A percentile compares a stretch with the other conserved stretches of the same genome.
Conservation (phyloP, 164 flowering plant genomes). For the Taxillus chinensis region DNA sequence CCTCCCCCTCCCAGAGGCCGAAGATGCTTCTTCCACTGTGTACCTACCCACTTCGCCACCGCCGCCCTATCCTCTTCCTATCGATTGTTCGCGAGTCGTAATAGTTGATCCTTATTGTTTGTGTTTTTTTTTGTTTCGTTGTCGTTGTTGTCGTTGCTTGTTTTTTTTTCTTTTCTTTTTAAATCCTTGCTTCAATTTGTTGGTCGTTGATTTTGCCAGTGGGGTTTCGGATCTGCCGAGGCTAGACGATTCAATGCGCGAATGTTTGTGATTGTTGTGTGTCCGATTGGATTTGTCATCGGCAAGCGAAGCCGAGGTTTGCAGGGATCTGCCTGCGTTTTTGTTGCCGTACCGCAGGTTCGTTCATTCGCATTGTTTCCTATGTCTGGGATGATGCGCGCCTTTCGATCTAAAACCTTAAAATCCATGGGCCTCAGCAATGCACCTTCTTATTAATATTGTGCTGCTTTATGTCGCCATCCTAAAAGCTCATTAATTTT, state of each 20-base stretch:
- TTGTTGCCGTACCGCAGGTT: conserved; percentile 26
- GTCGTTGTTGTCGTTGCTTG: too few species aligned
- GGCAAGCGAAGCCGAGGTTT: conserved; percentile 31
- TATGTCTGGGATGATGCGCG: not conserved
- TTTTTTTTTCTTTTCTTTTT: too few species aligned
- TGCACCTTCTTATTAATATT: not conserved
- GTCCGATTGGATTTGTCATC: conserved; percentile 6
- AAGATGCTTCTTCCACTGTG: conserved; percentile 1
- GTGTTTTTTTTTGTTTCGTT: too few species aligned
- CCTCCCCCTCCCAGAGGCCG: conserved; percentile 6
- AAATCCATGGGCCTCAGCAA: too few species aligned
- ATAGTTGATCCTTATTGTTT: not conserved
- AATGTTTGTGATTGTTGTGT: conserved; percentile 17
- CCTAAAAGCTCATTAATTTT: not conserved
- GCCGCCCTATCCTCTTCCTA: too few species aligned
- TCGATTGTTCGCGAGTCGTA: not conserved
- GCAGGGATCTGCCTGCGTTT: conserved; percentile 21
- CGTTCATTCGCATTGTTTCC: not conserved
- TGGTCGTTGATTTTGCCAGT: not conserved
- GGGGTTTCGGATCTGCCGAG: conserved; percentile 7
- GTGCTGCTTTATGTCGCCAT: too few species aligned
- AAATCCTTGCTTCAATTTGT: not conserved
- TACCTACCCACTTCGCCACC: not conserved
- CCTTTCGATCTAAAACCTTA: not conserved
- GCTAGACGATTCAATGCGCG: conserved; percentile 13